Conservation (phyloP, 2,329 filamentous ascomycete genomes). For the Elsinoe batatas region DNA sequence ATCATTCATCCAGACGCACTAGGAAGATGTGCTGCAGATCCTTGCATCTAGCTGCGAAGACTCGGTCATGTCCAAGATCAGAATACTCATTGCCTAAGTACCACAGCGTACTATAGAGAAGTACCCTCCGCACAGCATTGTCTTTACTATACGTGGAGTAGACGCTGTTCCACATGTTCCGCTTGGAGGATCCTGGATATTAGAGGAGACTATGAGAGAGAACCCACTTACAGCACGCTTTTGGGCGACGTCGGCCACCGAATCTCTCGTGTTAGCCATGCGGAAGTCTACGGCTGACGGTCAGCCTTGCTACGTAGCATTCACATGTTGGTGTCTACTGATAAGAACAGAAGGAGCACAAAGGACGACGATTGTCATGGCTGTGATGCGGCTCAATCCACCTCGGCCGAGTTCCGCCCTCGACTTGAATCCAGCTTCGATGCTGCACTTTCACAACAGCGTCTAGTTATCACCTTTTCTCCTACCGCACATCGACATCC, state of each 20-base stretch:
- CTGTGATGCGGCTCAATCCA: too few relatives aligned
- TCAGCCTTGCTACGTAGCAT: too few relatives aligned
- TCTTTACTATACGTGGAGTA: not conserved
- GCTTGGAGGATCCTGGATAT: constrained; percentile 13
- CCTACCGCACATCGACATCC: too few relatives aligned
- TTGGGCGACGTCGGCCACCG: not conserved
- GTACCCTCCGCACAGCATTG: constrained; percentile 11
- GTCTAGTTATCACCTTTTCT: too few relatives aligned
- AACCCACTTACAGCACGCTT: not conserved
- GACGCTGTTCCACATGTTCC: constrained; percentile 7
- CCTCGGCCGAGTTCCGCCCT: too few relatives aligned
- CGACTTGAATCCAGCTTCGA: too few relatives aligned
- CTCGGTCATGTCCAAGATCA: not conserved
- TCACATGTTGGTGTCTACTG: too few relatives aligned
- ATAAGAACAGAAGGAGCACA: too few relatives aligned
- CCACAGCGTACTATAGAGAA: constrained; percentile 14
- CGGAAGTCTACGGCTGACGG: too few relatives aligned
- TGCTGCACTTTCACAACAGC: too few relatives aligned
- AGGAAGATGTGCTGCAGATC: constrained; percentile 11
- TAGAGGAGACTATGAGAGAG: not conserved
- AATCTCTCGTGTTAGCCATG: too few relatives aligned
- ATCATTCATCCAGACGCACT: constrained; percentile 10
- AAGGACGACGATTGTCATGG: too few relatives aligned
- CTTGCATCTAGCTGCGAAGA: constrained; percentile 12
- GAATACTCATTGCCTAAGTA: constrained; percentile 15